Base-by-base conservation (phyloP, 352 stramenopile species). In the Globisporangium rhizosaccharum region DNA sequence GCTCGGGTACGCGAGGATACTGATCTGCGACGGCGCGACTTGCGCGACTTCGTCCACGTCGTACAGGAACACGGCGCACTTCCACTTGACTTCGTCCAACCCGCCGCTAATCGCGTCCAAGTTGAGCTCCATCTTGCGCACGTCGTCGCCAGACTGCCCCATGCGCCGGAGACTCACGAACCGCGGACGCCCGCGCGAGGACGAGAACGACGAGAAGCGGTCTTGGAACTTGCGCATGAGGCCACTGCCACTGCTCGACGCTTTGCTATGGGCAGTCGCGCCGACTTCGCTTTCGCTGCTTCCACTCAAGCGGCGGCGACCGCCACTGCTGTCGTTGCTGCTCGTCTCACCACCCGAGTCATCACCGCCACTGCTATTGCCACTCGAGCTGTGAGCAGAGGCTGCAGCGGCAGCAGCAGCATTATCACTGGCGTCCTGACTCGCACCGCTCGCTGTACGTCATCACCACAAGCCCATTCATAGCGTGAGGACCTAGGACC, bases 81-180 rank as follows among this genome's bases (percentile, higher is more conserved):
- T 88, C 85, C 85, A 94, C 63, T 94, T 94, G 36, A 92, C 79
- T 69, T 94, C 76, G 62, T 94, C 85, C 23, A 94, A 71, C 9
- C 85, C 85, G 42, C 85, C 85, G 56, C 68, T 92, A 67, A 94
- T 94, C 30, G 74, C 71, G 49, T 94, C 85, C 68, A 94, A 70
- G 53, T 90, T 79, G 20, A 92, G 59, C 56, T 94, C 85, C 75
- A 94, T 88, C 57, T 76, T 74, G 36, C 77, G 71, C 18, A 90
- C 76, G 10, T 91, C 79, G 42, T 88, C 75, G 10, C 67, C 79
- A n/a, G 80, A 88, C 50, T 93, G 73, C 1, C 83, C 79, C 60
- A 85, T 84, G 50, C 77, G 73, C 52, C 83, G 74, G 17, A 94
- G 67, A 61, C 70, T 82, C 17, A 94, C 78, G 10, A 77, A 70